Base-by-base conservation (phyloP, 2,329 filamentous ascomycete genomes). In the Pezicula carpinea region DNA sequence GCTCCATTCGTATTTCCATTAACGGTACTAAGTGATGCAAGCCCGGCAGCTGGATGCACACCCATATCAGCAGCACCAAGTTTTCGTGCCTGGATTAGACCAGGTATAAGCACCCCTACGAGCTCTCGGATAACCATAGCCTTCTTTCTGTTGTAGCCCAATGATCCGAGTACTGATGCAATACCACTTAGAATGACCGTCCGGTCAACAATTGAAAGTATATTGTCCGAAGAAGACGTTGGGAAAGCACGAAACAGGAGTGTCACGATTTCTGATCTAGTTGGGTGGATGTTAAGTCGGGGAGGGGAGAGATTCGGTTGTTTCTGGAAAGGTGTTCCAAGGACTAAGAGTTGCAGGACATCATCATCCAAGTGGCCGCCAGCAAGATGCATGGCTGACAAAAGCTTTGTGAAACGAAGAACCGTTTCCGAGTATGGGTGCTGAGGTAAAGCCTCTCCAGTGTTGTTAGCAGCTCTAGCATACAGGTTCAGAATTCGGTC, bases 1-100 rank as follows among this genome's bases (percentile, higher is more conserved):
- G 74, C 70, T 8, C 76, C 76, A 48, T 71, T 74, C 17, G 65
- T 66, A 35, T 73, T 73, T 1, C 74, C 72, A 47, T 69, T 71
- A 3, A 70, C 66, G 10, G 78, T 71, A 53, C 82, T 85, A 23
- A 93, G 70, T 11, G 85, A 83, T 21, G 89, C 83, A 43, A 96
- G 71, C 0, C 89, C 91, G 8, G 92, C 89, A 15, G 92, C 92
- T 34, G 93, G 93, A 67, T 97, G 92, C 31, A 99, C 89, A 3
- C 92, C 93, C 60, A 93, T 88, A 62, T 97, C 93, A n/a, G 93
- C 91, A 34, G 93, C 93, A 26, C 92, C 92, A 40, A 92, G 79
- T 39, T 95, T 96, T 33, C 93, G 80, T 14, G 93, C 93, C 66
- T 96, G 89, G 4, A 96, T 85, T 7, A 99, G 75, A 3, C 88